Conservation (phyloP, 2,329 filamentous ascomycete genomes). For the Talaromyces amestolkiae region DNA sequence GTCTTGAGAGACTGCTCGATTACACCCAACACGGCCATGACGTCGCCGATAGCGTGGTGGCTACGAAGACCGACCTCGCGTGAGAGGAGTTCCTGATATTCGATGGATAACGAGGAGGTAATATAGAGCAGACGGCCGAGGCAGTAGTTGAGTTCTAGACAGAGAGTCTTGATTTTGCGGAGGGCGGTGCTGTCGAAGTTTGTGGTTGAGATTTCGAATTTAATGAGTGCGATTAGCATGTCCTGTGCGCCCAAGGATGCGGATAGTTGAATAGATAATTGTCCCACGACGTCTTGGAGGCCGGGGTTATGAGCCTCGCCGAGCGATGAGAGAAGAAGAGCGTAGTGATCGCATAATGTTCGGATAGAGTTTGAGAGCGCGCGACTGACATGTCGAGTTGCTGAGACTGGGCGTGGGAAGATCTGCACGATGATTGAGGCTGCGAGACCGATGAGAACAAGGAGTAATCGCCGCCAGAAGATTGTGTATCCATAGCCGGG, state of each 20-base stretch:
- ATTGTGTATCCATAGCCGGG: conserved; percentile 49
- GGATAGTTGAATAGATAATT: conserved; percentile 33
- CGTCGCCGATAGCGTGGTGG: conserved; percentile 47
- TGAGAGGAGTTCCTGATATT: conserved; percentile 43
- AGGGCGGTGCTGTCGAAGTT: conserved; percentile 38
- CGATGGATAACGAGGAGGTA: conserved; percentile 35
- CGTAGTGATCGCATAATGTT: conserved; percentile 50
- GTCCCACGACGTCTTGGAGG: conserved; percentile 27
- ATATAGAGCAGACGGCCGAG: conserved; percentile 38
- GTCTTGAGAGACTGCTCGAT: conserved; percentile 50
- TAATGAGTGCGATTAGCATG: conserved; percentile 34
- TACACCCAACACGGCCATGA: conserved; percentile 52
- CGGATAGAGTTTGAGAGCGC: conserved; percentile 47
- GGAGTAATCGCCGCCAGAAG: conserved; percentile 48
- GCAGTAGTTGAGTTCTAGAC: conserved; percentile 33
- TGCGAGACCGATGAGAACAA: conserved; percentile 47
- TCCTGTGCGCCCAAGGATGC: conserved; percentile 35
- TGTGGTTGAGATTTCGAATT: conserved; percentile 41
- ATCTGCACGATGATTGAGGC: conserved; percentile 48
- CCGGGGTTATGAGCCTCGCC: conserved; percentile 28
- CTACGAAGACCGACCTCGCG: conserved; percentile 42
- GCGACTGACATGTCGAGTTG: conserved; percentile 46
- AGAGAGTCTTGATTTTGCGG: conserved; percentile 32
- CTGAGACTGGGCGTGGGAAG: conserved; percentile 49
- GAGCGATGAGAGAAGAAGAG: conserved; percentile 49